Base-by-base conservation (phyloP, 108 stramenopile genomes). In the Skeletonema potamos region DNA sequence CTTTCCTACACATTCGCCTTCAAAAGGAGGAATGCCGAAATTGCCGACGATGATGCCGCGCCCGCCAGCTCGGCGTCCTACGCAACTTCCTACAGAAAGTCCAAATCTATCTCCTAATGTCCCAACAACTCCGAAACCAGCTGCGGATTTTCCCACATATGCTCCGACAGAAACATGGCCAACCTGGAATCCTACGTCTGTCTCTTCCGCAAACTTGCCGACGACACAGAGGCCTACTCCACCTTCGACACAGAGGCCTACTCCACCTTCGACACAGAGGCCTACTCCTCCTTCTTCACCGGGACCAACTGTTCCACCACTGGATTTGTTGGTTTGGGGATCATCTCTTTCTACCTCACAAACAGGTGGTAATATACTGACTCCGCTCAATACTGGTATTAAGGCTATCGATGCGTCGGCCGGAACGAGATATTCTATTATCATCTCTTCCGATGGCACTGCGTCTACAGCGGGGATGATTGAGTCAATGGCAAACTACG, bases 311-410 rank as follows among this genome's bases (percentile, higher is more conserved):
- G 60, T 64, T 33, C n/a, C 63, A 12, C 71, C 78, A 28, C 41
- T 62, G 20, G 71, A 79, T 54, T 71, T 79, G 29, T 68, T 66
- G 7, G 78, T 72, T 11, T 79, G 78, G 78, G 78, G 78, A 10
- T 66, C 70, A 13, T 41, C 71, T 15, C 22, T 28, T 5, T 79
- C 78, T 24, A 65, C 55, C 12, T 71, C 69, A 1, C 66, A 79
- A 55, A 43, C 56, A n/a, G 37, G 22, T 10, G 58, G 34, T 2
- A 64, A 73, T 30, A 57, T 73, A 11, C 5, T 59, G 12, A 32
- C 66, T 22, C 72, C 79, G 2, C 34, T 69, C 7, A 30, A 62
- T 6, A 32, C 55, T 18, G 62, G 46, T 1, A 61, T 58, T 33
- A 22, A 37, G 1, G 72, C 34, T 17, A 64, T 70, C 58, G 71